Base-by-base conservation (phyloP, 2,329 filamentous ascomycete genomes). In the Pseudocercospora crystallina region DNA sequence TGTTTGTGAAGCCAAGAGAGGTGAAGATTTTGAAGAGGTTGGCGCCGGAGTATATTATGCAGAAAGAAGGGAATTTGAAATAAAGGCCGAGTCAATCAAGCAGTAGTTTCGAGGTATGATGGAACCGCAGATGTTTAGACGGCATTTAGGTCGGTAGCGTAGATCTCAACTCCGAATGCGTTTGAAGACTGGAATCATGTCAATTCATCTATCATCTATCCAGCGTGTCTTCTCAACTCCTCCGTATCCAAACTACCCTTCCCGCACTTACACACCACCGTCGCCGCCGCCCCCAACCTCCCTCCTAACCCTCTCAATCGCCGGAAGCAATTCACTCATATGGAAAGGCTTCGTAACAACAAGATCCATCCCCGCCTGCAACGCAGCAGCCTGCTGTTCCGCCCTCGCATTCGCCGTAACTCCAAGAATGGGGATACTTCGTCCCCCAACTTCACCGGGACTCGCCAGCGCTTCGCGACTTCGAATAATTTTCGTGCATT, bases 321-420 rank as follows among this genome's bases (percentile, higher is more conserved):
- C 76, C 1, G 71, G 71, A 32, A 76, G 65, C 17, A 76, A 56
- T 42, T 76, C 73, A 2, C 65, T 64, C 38, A 76, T 75, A 10
- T 73, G 65, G 33, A 57, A 57, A 8, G 57, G 57, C 40, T 57
- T 60, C 36, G 57, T 56, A 9, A 60, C 49, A 13, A 60, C 54
- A 20, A 85, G 86, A 67, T 90, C 84, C 72, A 90, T 88, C 15
- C 87, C 87, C n/a, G 85, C 84, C 45, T 80, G 76, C 63, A 87
- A 80, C 47, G 87, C 86, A 57, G 79, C 82, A 51, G 80, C 36
- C 34, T 56, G 54, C 39, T 60, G 13, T 87, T 81, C 61, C 86
- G 84, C 49, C 74, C 72, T 30, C 77, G 73, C 47, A 86, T 79
- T 90, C 1, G 87, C 87, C 15, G 87, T 90, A n/a, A 87, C 84